Conservation (phyloP, 1,139 yeast genomes). For the Candida albicans region DNA sequence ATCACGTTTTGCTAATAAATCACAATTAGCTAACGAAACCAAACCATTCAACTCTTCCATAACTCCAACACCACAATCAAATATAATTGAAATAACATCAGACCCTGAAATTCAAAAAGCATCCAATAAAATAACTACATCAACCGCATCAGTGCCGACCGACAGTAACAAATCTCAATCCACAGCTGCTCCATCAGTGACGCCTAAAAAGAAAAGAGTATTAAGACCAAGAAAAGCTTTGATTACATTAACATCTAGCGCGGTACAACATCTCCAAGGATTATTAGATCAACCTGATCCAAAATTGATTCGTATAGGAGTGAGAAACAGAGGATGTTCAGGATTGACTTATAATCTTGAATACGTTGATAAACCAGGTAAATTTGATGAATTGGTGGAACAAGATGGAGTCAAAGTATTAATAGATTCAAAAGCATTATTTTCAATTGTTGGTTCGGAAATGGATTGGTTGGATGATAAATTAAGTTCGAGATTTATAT, state of each 20-base stretch:
- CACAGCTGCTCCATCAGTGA: conserved; percentile 10
- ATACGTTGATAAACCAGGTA: conserved; percentile 85
- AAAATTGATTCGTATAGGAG: conserved; percentile 86
- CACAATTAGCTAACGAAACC: conserved; percentile 5
- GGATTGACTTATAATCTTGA: conserved; percentile 90
- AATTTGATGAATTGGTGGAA: conserved; percentile 87
- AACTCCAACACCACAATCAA: conserved; percentile 10
- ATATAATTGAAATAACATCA: conserved; percentile 12
- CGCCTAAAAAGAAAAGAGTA: conserved; percentile 51
- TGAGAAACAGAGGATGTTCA: conserved; percentile 94
- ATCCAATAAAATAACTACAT: conserved; percentile 9
- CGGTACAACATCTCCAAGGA: conserved; percentile 66
- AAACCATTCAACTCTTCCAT: conserved; percentile 12
- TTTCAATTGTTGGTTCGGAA: conserved; percentile 93
- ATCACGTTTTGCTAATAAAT: conserved; percentile 31
- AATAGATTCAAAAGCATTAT: conserved; percentile 92
- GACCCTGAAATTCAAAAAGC: conserved; percentile 14
- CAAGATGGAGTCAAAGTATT: conserved; percentile 93
- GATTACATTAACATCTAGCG: conserved; percentile 72
- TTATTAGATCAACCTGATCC: conserved; percentile 82
- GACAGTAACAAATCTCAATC: conserved; percentile 11
- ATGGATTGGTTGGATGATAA: conserved; percentile 99
- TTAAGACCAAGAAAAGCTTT: conserved; percentile 84
- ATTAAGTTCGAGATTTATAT: conserved; percentile 82
- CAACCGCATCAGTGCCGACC: conserved; percentile 8